phyloP scores from a whole-genome alignment of 208 protist species.

The Leishmania amazonensis region DNA sequence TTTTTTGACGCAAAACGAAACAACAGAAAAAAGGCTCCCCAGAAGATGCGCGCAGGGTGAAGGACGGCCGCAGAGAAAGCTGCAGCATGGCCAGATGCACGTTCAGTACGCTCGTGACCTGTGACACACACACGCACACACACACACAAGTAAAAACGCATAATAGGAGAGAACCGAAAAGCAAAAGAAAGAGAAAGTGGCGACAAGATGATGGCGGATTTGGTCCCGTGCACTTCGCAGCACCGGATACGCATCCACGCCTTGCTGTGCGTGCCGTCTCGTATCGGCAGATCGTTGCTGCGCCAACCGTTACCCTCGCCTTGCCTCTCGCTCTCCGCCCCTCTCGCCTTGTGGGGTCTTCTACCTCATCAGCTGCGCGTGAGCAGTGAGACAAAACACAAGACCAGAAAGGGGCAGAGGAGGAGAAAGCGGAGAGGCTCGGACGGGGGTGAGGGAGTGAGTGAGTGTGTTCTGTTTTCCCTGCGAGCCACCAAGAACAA shows the following conservation, averaged over 20 bases:
- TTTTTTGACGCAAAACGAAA: not conserved
- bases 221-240: not conserved
- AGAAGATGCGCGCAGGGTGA: not conserved
- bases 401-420: not conserved
- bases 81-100: not conserved
- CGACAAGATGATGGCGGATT: not conserved
- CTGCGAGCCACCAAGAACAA: not conserved
- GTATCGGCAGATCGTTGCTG: not conserved
- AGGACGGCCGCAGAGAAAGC: not conserved
- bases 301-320: not conserved
- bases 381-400: not conserved
- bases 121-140: not conserved
- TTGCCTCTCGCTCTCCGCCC: not conserved
- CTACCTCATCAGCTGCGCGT: not conserved
- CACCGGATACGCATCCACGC: not conserved
- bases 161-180: not conserved
- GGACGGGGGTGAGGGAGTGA: not conserved
- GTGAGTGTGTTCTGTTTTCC: not conserved
- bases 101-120: not conserved
- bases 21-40: not conserved
- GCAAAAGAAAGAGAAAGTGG: not conserved
- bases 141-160: not conserved
- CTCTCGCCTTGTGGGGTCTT: too few relatives aligned
- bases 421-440: not conserved
- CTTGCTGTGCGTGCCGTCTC: not conserved